Base-by-base conservation (phyloP, 257 asterid species). In the Forsythia viridissima region DNA sequence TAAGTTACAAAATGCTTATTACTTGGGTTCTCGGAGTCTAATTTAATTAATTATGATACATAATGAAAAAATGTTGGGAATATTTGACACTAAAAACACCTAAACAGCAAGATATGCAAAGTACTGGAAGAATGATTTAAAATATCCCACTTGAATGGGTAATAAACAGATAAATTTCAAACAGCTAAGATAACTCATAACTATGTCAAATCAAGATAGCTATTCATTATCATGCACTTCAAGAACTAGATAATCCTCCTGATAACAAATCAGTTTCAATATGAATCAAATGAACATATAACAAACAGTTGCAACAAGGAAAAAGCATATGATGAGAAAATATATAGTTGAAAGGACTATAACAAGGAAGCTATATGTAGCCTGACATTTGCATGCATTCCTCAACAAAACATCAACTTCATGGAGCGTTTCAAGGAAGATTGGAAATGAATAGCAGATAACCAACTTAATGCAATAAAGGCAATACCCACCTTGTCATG, bases 181-280 rank as follows among this genome's bases (percentile, higher is more conserved):
- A 51, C 21, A 3, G 59, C 6, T 15, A 4, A 30, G 34, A 30
- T 30, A 30, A 30, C 34, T 5, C 16, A 51, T 15, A 12, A 51
- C 13, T 51, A 15, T 20, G 0, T 51, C 61, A 51, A 51, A 13
- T 51, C 61, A 52, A 75, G 4, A 40, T 55, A 5, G 71, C 40
- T 43, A 70, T 3, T 24, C 76, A 70, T 80, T 66, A 66, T 46
- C 63, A 78, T 74, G 68, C 75, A 74, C 34, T 18, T 52, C 59
- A 68, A 68, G 69, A 20, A 12, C 51, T 20, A 0, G 16, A 30
- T 30, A 30, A 30, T 30, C 34, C 34, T 30, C 34, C 30, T 30
- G 70, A 67, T 77, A 41, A 66, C n/a, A 71, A 78, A 59, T 40
- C 76, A 70, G 15, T 41, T 24, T 57, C 71, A 24, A 55, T 66